A percentile compares a stretch with the other conserved stretches of the same genome.
Conservation (phyloP, 2,329 filamentous ascomycete species). For the Rhinocladiella similis region DNA sequence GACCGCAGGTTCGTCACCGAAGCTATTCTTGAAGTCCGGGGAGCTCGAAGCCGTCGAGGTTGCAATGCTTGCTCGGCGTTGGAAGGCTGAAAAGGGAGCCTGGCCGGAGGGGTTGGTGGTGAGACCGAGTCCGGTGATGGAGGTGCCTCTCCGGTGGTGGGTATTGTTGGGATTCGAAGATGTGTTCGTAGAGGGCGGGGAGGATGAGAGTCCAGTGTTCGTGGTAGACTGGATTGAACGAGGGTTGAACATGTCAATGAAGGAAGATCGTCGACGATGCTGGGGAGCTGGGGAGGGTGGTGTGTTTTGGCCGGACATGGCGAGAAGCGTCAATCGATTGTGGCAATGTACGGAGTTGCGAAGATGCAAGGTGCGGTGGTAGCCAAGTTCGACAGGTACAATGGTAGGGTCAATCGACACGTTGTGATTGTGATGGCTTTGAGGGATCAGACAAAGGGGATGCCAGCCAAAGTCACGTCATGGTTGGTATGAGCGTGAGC, state of each 20-base stretch:
- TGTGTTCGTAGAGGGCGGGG: constrained; percentile 48
- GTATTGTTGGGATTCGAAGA: constrained; percentile 49
- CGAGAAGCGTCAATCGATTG: background rate
- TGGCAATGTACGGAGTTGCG: background rate
- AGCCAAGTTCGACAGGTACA: background rate
- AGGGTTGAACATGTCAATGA: constrained; percentile 44
- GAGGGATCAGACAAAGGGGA: constrained; percentile 3
- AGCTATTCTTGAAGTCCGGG: constrained; percentile 35
- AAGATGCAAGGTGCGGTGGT: background rate
- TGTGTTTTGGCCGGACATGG: constrained; percentile 46
- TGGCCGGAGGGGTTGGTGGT: constrained; percentile 63
- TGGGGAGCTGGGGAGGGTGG: constrained; percentile 38
- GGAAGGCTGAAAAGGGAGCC: constrained; percentile 52
- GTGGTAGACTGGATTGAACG: constrained; percentile 43
- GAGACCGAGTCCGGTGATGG: constrained; percentile 69
- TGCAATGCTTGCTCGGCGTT: constrained; percentile 67
- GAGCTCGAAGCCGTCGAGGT: constrained; percentile 54
- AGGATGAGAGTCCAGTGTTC: constrained; percentile 37
- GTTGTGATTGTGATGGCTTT: background rate
- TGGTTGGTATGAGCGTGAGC: constrained; percentile 14
- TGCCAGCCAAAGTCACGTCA: constrained; percentile 17
- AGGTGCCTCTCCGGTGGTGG: constrained; percentile 66
- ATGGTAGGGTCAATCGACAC: too few relatives aligned
- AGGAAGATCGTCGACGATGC: constrained; percentile 48
- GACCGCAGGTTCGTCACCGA: constrained; percentile 40